Evolutionary conservation across 2,329 filamentous ascomycete species (phyloP).

Genomic region (Sarocladium brachiariae): DNA sequence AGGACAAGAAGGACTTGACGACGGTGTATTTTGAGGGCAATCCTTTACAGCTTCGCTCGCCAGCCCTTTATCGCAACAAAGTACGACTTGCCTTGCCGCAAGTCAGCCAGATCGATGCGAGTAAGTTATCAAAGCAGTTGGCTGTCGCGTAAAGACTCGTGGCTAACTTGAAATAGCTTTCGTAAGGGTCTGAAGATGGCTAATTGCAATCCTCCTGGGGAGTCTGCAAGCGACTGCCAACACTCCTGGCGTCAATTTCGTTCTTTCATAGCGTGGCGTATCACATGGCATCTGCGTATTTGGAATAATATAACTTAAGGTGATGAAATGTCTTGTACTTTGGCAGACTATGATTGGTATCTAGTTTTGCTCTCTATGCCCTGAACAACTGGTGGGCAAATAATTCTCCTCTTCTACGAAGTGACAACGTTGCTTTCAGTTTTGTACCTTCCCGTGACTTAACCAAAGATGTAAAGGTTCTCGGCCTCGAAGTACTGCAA

Average conservation of each 20-base stretch:
- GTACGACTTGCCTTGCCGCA: slow-evolving; percentile 80
- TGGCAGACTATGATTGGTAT: slow-evolving; percentile 7
- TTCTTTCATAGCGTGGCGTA: background rate
- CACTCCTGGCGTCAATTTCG: background rate
- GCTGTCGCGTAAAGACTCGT: background rate
- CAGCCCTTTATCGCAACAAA: slow-evolving; percentile 92
- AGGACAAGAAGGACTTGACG: slow-evolving; percentile 69
- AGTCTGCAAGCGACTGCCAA: background rate
- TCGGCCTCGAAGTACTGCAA: slow-evolving; percentile 48
- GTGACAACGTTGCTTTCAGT: background rate
- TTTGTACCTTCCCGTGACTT: slow-evolving; percentile 20
- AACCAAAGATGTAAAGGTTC: slow-evolving; percentile 52
- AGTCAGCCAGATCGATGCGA: slow-evolving; percentile 90
- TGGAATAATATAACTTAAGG: background rate
- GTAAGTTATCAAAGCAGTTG: slow-evolving; percentile 53
- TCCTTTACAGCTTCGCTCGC: slow-evolving; percentile 70
- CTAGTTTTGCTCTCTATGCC: background rate
- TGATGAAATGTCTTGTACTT: background rate
- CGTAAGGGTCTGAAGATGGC: slow-evolving; percentile 9
- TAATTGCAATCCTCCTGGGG: too few relatives aligned
- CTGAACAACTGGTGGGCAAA: slow-evolving; percentile 10
- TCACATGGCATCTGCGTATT: background rate
- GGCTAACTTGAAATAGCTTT: slow-evolving; percentile 7
- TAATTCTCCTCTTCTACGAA: background rate
- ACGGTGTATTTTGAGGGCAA: slow-evolving; percentile 98